These are phyloP conservation scores for Phanerochaete carnosa DNA, from an alignment of 768 basidiomycete genomes.

Conservation along the genomic window DNA sequence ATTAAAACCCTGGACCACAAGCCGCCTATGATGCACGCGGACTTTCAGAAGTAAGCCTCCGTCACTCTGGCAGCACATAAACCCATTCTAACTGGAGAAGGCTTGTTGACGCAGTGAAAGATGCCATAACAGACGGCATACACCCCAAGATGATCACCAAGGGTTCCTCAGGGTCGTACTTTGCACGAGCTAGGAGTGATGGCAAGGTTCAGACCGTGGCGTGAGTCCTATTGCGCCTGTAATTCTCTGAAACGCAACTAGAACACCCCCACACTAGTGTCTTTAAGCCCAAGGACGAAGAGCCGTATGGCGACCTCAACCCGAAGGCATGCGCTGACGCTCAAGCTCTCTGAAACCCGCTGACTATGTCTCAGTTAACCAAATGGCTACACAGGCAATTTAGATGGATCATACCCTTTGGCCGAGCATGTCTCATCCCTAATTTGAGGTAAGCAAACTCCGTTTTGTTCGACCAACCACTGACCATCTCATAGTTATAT, in stretches of 20 bases:
- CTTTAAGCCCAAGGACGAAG: slow-evolving; percentile 91
- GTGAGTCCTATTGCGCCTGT: slow-evolving; percentile 39
- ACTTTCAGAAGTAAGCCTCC: slow-evolving; percentile 64
- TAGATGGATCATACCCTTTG: slow-evolving; percentile 88
- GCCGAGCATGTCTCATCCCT: slow-evolving; percentile 84
- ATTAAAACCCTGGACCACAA: slow-evolving; percentile 81
- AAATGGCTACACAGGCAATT: slow-evolving; percentile 91
- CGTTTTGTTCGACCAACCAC: neutral
- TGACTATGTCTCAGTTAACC: slow-evolving; percentile 54
- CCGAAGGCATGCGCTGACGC: slow-evolving; percentile 55
- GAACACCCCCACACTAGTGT: slow-evolving; percentile 43
- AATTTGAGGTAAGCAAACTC: slow-evolving; percentile 62
- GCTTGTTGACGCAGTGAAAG: slow-evolving; percentile 59
- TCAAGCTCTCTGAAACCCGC: neutral
- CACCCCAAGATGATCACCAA: slow-evolving; percentile 91
- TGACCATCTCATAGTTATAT: slow-evolving; percentile 56
- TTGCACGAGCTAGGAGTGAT: slow-evolving; percentile 80
- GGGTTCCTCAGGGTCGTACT: slow-evolving; percentile 89
- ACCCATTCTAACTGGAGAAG: slow-evolving; percentile 33
- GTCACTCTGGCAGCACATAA: neutral
- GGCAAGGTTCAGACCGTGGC: slow-evolving; percentile 77
- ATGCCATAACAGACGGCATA: slow-evolving; percentile 70
- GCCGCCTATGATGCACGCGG: slow-evolving; percentile 67
- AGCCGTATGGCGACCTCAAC: slow-evolving; percentile 85
- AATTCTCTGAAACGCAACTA: neutral